Base-by-base conservation (phyloP, 805 yeast species). In the Candida peoriensis region DNA sequence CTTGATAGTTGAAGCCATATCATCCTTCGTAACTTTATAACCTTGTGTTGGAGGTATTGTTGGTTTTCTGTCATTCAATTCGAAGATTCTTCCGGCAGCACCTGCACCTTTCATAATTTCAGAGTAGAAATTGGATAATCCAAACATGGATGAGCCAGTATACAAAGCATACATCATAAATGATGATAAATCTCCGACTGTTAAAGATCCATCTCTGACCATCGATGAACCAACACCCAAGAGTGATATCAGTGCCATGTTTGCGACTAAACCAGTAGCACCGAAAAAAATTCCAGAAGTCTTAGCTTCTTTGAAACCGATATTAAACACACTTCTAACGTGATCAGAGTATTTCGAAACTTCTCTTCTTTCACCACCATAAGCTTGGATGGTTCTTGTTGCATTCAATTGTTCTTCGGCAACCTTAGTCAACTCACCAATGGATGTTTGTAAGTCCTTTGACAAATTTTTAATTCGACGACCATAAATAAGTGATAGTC, bases 51-150 rank as follows among this genome's bases (percentile, higher is more conserved):
- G 75, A 12, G 74, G 68, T 31, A 89, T 86, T 9, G 66, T 58
- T 0, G 97, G 94, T 44, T 77, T 68, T 58, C 87, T 70, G 41
- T 84, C 93, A 40, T 81, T 76, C 32, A 90, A 66, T 55, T 90
- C 97, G 64, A 90, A 89, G 18, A 90, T 74, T 40, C 97, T 68
- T 33, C 88, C 81, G 0, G 96, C 93, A 0, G 97, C 97, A 33
- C 97, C 97, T 7, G 89, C 84, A 37, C 97, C 97, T 63, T 90
- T 90, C 97, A 90, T 90, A 39, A 90, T 64, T 57, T 90, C 97
- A 3, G 95, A 78, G 55, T 89, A 90, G 55, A 90, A 90, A 50
- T 83, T 84, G 0, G 96, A 90, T 14, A 90, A 57, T 0, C 97
- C 96, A 58, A 84, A 83, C 49, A 89, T 84, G 8, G 96, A 86